Evolutionary conservation across 208 protist genomes (phyloP).

Genomic region (Vickermania spadyakhi): DNA sequence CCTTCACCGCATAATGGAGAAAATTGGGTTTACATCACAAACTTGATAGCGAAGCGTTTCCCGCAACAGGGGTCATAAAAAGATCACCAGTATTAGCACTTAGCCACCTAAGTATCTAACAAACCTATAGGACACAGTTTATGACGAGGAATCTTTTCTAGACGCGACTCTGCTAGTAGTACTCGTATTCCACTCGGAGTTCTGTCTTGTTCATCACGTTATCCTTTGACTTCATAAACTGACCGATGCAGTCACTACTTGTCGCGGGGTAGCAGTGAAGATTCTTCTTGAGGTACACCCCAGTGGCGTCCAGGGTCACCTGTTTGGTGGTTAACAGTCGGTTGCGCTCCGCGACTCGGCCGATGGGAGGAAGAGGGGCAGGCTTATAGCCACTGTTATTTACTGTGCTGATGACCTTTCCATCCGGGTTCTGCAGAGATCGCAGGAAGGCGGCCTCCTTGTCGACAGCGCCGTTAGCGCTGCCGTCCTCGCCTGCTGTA

Average conservation of each 20-base stretch:
- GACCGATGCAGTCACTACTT: conserved; percentile 42
- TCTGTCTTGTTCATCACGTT: conserved; percentile 71
- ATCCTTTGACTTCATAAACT: conserved; percentile 45
- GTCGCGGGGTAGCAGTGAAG: conserved; percentile 56
- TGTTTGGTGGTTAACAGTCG: conserved; percentile 71
- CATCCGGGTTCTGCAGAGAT: conserved; percentile 12
- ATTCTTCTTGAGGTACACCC: conserved; percentile 41
- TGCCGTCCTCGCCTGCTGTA: not conserved
- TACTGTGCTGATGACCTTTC: not conserved
- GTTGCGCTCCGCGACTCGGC: conserved; percentile 44
- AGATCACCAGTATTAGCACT: too few species aligned
- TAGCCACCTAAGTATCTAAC: too few species aligned
- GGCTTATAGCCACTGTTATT: conserved; percentile 20
- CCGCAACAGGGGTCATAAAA: too few species aligned
- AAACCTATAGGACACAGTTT: too few species aligned
- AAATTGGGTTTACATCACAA: too few species aligned
- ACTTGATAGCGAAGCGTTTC: too few species aligned
- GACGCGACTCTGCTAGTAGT: too few species aligned
- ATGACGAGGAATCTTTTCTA: too few species aligned
- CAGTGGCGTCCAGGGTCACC: conserved; percentile 68
- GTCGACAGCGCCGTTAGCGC: not conserved
- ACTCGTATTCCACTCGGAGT: conserved; percentile 44
- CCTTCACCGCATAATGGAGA: too few species aligned
- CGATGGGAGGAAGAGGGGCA: conserved; percentile 43
- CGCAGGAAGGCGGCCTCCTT: conserved; percentile 13